phyloP scores from a whole-genome alignment of 768 basidiomycete genomes.

The Postia placenta region DNA sequence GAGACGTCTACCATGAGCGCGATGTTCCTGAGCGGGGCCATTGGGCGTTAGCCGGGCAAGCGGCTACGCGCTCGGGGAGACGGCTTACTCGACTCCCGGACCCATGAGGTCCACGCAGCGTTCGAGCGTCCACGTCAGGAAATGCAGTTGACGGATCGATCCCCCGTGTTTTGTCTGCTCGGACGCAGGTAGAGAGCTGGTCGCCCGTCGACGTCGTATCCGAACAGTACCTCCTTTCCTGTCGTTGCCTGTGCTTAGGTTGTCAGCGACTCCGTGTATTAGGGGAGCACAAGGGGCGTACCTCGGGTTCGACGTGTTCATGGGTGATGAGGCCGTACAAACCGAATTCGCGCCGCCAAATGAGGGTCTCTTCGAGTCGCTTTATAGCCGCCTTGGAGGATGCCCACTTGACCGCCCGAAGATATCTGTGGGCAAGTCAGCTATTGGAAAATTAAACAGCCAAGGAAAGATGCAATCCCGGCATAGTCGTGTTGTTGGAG shows the following conservation, averaged over 20 bases:
- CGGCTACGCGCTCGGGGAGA: too few species aligned
- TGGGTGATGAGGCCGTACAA: slow-evolving; percentile 57
- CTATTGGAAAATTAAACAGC: too few species aligned
- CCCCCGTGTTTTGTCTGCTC: slow-evolving; percentile 73
- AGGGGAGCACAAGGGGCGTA: slow-evolving; percentile 22
- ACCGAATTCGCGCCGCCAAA: slow-evolving; percentile 78
- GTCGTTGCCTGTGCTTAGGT: slow-evolving; percentile 73
- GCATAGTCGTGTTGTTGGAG: neutral
- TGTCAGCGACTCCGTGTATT: too few species aligned
- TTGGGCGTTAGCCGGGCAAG: too few species aligned
- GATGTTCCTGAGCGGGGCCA: too few species aligned
- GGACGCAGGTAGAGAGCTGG: slow-evolving; percentile 68
- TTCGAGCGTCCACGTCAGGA: slow-evolving; percentile 73
- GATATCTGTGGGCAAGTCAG: slow-evolving; percentile 38
- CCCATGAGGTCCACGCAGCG: slow-evolving; percentile 71
- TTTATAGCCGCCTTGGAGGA: slow-evolving; percentile 45
- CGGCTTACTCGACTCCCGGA: slow-evolving; percentile 72
- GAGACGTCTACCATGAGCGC: slow-evolving; percentile 1
- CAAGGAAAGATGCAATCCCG: too few species aligned
- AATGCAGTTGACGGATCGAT: slow-evolving; percentile 64
- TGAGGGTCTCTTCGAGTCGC: slow-evolving; percentile 65
- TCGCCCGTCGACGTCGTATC: slow-evolving; percentile 60
- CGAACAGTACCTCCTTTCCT: slow-evolving; percentile 76
- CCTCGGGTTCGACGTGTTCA: slow-evolving; percentile 69
- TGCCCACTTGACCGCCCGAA: slow-evolving; percentile 77